Conservation (phyloP, 2,329 filamentous ascomycete genomes). For the Cordyceps javanica region DNA sequence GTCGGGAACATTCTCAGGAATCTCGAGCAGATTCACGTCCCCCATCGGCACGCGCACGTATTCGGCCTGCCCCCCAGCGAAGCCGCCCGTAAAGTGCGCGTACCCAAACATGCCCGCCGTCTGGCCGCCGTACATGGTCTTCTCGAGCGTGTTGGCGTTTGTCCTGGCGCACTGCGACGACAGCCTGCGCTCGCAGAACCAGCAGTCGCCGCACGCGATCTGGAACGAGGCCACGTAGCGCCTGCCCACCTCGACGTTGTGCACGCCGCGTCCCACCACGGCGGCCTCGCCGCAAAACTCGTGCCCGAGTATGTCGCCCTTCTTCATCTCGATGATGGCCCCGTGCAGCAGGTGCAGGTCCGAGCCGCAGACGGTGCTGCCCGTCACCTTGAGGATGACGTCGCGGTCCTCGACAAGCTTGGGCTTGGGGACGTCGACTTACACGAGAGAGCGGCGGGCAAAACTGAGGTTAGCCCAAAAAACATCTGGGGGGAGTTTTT, state of each 20-base stretch:
- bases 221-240: slow-evolving; percentile 83
- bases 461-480: not conserved
- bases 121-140: slow-evolving; percentile 71
- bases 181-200: slow-evolving; percentile 71
- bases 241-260: slow-evolving; percentile 50
- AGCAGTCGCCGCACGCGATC: slow-evolving; percentile 68
- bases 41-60: slow-evolving; percentile 77
- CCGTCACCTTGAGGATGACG: slow-evolving; percentile 73
- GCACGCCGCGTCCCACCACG: slow-evolving; percentile 48
- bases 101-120: slow-evolving; percentile 72
- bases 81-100: slow-evolving; percentile 76
- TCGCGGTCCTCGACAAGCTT: slow-evolving; percentile 67
- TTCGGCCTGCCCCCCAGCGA: slow-evolving; percentile 82
- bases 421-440: slow-evolving; percentile 62
- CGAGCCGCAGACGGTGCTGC: slow-evolving; percentile 53
- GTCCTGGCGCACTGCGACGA: slow-evolving; percentile 77
- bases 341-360: slow-evolving; percentile 54
- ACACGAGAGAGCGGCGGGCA: no score
- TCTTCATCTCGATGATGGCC: slow-evolving; percentile 50
- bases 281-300: slow-evolving; percentile 54
- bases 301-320: slow-evolving; percentile 62
- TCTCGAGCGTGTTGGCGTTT: slow-evolving; percentile 64
- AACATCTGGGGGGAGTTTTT: no score
- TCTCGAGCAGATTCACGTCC: slow-evolving; percentile 72
- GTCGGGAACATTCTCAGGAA: slow-evolving; percentile 74